Evolutionary conservation across 768 basidiomycete genomes (phyloP), one percentile per base, ranked within the genome.

Genomic region (Tulasnella sp.): DNA sequence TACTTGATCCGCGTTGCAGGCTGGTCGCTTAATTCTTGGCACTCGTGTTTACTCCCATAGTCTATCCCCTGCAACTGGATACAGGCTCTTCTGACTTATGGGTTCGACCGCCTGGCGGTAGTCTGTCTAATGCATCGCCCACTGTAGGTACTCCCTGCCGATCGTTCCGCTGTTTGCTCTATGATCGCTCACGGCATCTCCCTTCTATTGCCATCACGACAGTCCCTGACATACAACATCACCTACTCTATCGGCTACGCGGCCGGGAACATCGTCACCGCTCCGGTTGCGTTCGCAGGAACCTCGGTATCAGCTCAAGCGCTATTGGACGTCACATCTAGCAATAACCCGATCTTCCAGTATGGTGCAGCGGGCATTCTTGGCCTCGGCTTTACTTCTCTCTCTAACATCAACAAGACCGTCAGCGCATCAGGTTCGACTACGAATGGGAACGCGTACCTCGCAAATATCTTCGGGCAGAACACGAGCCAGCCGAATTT

Each of bases 81-180:
- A 89, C 88, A 1, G 89, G 89, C 62, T 90, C 88, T 9, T 85
- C 80, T 63, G 89, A 92, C 71, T 76, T 92, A 29, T 90, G 88
- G 82, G 76, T 87, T 53, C 73, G 66, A 49, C 49, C 67, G 1
- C 58, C 60, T 2, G 21, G 44, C 26, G 43, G 43, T 13, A 52
- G 29, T 3, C 27, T 74, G 10, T 58, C 69, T 4, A 51, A 73
- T 9, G 66, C 67, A 30, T 68, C 67, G n/a, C 55, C 63, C 29
- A 73, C 75, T 11, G 66, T 69, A 47, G 65, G 71, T 10, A 62
- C 65, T 47, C n/a, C 43, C 21, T 60, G 24, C 32, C 30, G 55
- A 27, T 30, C 21, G 34, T 49, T 43, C 53, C n/a, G n/a, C n/a
- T n/a, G n/a, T n/a, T n/a, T n/a, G n/a, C n/a, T n/a, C n/a, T n/a